Base-by-base conservation (phyloP, 1,284 basidiomycete species). In the Veloporphyrellus conicus region DNA sequence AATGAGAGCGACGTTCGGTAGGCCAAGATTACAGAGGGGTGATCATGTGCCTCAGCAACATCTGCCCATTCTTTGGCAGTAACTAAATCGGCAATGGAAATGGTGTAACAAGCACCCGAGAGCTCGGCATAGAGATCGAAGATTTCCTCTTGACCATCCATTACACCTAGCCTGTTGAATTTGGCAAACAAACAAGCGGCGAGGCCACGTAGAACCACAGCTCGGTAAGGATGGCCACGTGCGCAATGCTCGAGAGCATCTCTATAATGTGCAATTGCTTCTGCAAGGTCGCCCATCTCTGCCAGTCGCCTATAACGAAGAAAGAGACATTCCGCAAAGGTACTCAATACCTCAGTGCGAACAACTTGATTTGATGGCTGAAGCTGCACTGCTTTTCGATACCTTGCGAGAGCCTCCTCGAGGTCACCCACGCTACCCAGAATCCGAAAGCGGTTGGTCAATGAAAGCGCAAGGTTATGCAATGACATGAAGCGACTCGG, bases 11-110 rank as follows among this genome's bases (percentile, higher is more conserved):
- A 35, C 8, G 35, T 51, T 25, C 31, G 23, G 27, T 46, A 48
- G 2, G 50, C 50, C 14, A 48, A 20, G 20, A 49, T 18, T 2
- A n/a, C 44, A 6, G 50, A 32, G 19, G 23, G 39, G 28, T 54
- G 51, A 16, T 16, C 3, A 19, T n/a, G 31, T 19, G 7, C 18
- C 31, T 53, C 45, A 1, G 45, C 39, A 4, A 14, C 16, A 3
- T 20, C 4, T 9, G 49, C 35, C 48, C 50, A 50, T 25, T 6
- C 20, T 31, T 20, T 45, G 12, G 34, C 35, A 15, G 37, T 15
- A 6, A 9, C 3, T 15, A 50, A n/a, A 38, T 50, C 42, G 4
- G 14, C 4, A 1, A 6, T 20, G 7, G 19, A 29, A 1, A 28
- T 19, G 3, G 29, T 32, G 11, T 31, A 14, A 4, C 12, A 22